Evolutionary conservation across 2,329 filamentous ascomycete genomes (phyloP), one percentile per base, ranked within the genome.

Genomic region (Rhexocercosporidium sp.): DNA sequence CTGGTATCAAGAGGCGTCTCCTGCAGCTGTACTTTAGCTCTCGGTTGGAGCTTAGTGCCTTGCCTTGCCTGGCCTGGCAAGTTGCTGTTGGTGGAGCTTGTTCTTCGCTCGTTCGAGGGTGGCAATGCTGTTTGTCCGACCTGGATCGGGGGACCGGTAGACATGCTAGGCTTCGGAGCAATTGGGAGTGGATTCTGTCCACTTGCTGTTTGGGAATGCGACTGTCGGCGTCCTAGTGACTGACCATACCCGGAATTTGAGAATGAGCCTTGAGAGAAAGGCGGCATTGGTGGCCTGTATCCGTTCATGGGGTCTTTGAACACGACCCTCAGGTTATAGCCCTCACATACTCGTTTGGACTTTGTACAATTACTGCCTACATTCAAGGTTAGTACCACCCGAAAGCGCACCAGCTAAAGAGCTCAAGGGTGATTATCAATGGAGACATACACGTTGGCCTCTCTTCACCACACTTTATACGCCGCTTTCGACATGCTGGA

Each of bases 381-480:
- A 51, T 66, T 20, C 16, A 31, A n/a, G 20, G 14, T 49, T n/a
- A 59, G 29, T 54, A 44, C 20, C 5, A 22, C 12, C 1, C 7
- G 3, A 11, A 7, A 20, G 22, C 20, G 25, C n/a, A n/a, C 2
- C 6, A 31, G 20, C 27, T 3, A 41, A 3, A 41, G 22, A 49
- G 1, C 6, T 2, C 44, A 49, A 18, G 20, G 16, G 31, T 25
- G 11, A 1, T 6, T 20, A 25, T 20, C 44, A 34, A 11, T 25
- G 4, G 22, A 60, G 1, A 60, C 41, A 54, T 51, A 63, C 64
- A 67, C 2, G 86, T 91, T 29, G 93, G 93, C 59, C 91, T 87
- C 75, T 93, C 92, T 78, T 98, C 96, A 69, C 96, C 96, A 79
- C 96, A 99, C 81, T 98, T 99, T 80, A 99, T 98, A 70, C 96